phyloP scores from a whole-genome alignment of 2,329 filamentous ascomycete species.

The Calonectria hongkongensis region DNA sequence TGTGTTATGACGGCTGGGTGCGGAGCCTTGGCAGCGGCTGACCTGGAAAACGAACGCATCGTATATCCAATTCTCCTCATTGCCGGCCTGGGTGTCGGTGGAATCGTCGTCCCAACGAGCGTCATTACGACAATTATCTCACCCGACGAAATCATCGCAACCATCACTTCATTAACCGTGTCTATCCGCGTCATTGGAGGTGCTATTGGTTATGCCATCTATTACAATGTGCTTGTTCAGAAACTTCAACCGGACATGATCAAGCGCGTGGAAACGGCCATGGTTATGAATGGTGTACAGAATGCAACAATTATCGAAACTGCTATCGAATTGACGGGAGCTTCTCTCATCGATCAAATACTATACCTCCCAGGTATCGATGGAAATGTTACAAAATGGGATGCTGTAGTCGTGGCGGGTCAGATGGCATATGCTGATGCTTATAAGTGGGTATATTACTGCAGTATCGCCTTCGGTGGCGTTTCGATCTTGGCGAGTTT shows the following conservation, averaged over 20 bases:
- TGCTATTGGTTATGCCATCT: constrained; percentile 13
- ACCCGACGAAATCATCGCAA: constrained; percentile 27
- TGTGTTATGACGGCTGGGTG: constrained; percentile 16
- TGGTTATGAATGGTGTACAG: background rate
- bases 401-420: background rate
- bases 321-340: constrained; percentile 2
- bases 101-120: constrained; percentile 28
- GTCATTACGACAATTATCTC: constrained; percentile 30
- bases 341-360: constrained; percentile 1
- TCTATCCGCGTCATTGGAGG: constrained; percentile 20
- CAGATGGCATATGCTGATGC: constrained; percentile 10
- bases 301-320: background rate
- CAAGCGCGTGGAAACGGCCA: background rate
- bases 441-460: constrained; percentile 18
- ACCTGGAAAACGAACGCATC: constrained; percentile 4
- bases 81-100: constrained; percentile 18
- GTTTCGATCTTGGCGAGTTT: constrained; percentile 7
- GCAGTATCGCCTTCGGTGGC: constrained; percentile 10
- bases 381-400: constrained; percentile 3
- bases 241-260: background rate
- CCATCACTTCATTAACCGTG: constrained; percentile 17
- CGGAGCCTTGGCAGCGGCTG: constrained; percentile 5
- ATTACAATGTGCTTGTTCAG: constrained; percentile 10
- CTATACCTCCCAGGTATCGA: background rate
- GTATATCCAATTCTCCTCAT: constrained; percentile 23